Evolutionary conservation across 140 eudicot genomes (phyloP).

Genomic region (Stevia rebaudiana): DNA sequence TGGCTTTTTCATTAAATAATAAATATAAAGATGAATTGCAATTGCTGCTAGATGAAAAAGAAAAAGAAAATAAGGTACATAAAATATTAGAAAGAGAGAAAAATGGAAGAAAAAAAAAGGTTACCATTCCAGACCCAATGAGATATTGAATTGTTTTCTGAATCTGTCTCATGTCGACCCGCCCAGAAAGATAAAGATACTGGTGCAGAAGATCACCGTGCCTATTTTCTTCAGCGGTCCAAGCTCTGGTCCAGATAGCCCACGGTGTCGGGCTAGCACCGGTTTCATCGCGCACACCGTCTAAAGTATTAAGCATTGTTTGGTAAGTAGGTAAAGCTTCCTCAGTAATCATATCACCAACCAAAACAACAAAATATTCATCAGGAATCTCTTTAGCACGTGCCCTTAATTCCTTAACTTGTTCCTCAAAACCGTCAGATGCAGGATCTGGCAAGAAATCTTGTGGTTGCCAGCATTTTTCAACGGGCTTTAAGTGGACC

Average conservation of each 20-base stretch:
- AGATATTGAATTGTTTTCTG: conserved; percentile 79
- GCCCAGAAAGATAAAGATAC: conserved; percentile 63
- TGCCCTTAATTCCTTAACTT: conserved; percentile 58
- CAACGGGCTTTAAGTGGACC: conserved; percentile 66
- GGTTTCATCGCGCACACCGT: conserved; percentile 71
- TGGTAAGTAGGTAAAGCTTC: conserved; percentile 83
- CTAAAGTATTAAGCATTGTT: conserved; percentile 65
- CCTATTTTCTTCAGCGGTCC: conserved; percentile 90
- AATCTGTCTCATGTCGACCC: conserved; percentile 70
- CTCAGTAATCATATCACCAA: conserved; percentile 85
- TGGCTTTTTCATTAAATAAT: too few species aligned
- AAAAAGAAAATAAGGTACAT: too few species aligned
- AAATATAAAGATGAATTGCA: too few species aligned
- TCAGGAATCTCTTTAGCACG: conserved; percentile 73
- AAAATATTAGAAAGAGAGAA: too few species aligned
- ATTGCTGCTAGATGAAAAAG: too few species aligned
- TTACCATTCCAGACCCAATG: conserved; percentile 85
- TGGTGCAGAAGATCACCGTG: conserved; percentile 78
- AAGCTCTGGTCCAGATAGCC: conserved; percentile 80
- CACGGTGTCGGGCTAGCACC: conserved; percentile 73
- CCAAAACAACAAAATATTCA: conserved; percentile 71
- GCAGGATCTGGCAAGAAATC: conserved; percentile 75
- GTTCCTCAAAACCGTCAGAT: conserved; percentile 68
- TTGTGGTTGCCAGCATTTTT: conserved; percentile 80
- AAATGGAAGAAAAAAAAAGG: not conserved